These are phyloP conservation scores for Agrostemma githago DNA, from an alignment of 148 eudicot species.

Conservation along the genomic window DNA sequence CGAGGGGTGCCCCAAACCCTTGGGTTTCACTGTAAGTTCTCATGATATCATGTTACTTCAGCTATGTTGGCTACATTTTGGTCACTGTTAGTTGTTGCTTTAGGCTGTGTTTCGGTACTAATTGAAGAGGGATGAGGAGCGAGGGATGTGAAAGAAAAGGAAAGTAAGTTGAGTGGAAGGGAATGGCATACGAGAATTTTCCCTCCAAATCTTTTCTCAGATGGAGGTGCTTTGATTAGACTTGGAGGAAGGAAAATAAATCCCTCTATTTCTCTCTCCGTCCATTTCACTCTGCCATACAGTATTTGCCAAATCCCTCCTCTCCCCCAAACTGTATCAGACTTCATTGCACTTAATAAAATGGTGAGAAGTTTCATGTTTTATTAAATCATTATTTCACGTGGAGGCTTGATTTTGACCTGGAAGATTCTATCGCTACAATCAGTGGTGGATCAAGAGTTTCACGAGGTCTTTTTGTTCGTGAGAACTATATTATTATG, in stretches of 20 bases:
- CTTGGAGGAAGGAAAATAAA: background rate
- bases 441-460: background rate
- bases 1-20: slow-evolving; percentile 96
- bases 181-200: background rate
- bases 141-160: background rate
- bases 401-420: background rate
- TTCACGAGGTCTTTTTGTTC: background rate
- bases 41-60: slow-evolving; percentile 4
- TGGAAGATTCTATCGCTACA: background rate
- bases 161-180: background rate
- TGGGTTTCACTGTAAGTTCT: slow-evolving; percentile 87
- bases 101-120: background rate
- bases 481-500: background rate
- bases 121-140: background rate
- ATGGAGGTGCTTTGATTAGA: background rate
- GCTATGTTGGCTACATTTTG: background rate
- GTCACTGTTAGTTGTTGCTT: background rate
- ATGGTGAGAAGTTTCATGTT: background rate
- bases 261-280: too few relatives aligned
- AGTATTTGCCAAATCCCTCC: background rate
- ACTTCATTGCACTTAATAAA: background rate
- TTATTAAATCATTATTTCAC: background rate
- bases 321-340: background rate
- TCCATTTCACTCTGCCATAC: too few relatives aligned
- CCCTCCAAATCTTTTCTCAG: background rate